These are phyloP conservation scores for Ascocoryne sarcoides DNA, from an alignment of 2,329 filamentous ascomycete genomes.

Conservation along the genomic window DNA sequence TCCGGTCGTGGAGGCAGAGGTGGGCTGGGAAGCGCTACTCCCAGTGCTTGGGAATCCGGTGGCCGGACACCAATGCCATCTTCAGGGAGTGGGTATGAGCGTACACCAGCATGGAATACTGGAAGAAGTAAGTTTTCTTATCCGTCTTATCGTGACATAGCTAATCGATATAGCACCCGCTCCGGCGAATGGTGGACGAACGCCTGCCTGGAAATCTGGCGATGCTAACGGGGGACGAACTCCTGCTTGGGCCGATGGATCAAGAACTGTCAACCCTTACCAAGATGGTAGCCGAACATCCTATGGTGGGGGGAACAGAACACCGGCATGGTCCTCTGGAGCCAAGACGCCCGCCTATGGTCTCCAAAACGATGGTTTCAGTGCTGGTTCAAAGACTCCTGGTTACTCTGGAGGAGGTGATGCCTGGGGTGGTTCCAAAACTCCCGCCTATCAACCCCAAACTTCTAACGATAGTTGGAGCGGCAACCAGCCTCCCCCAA, in stretches of 20 bases:
- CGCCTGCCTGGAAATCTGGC: constrained; percentile 56
- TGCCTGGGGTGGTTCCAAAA: constrained; percentile 53
- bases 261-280: constrained; percentile 54
- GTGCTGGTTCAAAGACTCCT: constrained; percentile 68
- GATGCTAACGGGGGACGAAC: constrained; percentile 45
- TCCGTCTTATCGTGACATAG: constrained; percentile 11
- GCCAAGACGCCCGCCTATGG: constrained; percentile 58
- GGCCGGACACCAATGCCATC: constrained; percentile 60
- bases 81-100: constrained; percentile 52
- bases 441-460: constrained; percentile 59
- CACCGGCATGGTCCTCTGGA: constrained; percentile 71
- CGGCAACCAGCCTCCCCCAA: constrained; percentile 14
- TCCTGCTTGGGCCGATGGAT: constrained; percentile 62
- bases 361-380: constrained; percentile 47
- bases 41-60: constrained; percentile 35
- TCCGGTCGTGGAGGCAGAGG: constrained; percentile 33
- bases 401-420: constrained; percentile 55
- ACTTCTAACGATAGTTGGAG: constrained; percentile 47
- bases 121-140: constrained; percentile 46
- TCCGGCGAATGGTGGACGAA: constrained; percentile 46
- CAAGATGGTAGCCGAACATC: constrained; percentile 60
- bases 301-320: constrained; percentile 65
- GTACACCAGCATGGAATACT: constrained; percentile 70
- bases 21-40: constrained; percentile 39
- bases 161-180: constrained; percentile 45